Percentiles rank a stretch among this genome's conserved stretches.
phyloP scores from a whole-genome alignment of 768 basidiomycete genomes.

The Podaxis sp. region DNA sequence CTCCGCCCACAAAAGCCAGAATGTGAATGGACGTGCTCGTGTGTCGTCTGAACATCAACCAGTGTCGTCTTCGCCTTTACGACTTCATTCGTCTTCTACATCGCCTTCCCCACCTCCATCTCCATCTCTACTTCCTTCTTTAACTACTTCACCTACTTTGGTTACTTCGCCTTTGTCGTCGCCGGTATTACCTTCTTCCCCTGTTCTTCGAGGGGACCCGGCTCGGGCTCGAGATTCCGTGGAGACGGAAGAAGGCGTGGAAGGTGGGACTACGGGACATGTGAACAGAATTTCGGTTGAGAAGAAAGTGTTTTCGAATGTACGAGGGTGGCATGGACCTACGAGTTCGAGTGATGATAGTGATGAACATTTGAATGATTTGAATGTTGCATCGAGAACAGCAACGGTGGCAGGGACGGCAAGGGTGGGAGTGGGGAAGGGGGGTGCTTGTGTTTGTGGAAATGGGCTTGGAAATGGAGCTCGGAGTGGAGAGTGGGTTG shows the following conservation, averaged over 20 bases:
- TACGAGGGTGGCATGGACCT: background rate
- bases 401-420: background rate
- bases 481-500: constrained; percentile 10
- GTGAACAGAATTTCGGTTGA: constrained; percentile 2
- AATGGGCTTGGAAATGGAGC: background rate
- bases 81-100: background rate
- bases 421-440: background rate
- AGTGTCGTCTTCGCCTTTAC: constrained; percentile 2
- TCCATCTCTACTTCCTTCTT: background rate
- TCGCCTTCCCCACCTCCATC: background rate
- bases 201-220: background rate
- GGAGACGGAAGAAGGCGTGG: background rate
- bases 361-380: background rate
- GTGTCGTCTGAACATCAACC: constrained; percentile 10
- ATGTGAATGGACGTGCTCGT: constrained; percentile 7
- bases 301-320: background rate
- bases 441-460: background rate
- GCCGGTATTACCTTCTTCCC: background rate
- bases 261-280: background rate
- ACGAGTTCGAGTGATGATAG: background rate
- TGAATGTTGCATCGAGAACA: background rate
- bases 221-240: background rate
- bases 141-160: background rate
- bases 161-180: background rate
- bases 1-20: constrained; percentile 2